Evolutionary conservation across 805 yeast genomes (phyloP).

Genomic region (Candida silvicultrix): DNA sequence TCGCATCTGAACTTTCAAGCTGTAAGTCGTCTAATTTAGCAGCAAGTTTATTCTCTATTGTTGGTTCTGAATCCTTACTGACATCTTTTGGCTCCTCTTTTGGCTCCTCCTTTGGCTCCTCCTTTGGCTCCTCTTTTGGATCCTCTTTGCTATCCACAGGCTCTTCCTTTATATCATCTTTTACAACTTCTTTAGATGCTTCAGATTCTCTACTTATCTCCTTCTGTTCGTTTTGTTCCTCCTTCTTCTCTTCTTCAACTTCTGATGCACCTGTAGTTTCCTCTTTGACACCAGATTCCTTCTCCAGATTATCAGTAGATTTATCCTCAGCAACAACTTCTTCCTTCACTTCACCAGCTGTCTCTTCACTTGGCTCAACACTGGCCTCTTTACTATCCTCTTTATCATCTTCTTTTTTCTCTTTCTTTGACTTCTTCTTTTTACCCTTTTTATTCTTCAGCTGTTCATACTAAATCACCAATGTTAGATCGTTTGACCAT

Average conservation of each 20-base stretch:
- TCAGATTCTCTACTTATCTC: too few relatives aligned
- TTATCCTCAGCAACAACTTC: conserved; percentile 12
- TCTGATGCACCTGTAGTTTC: conserved; percentile 5
- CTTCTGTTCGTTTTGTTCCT: too few relatives aligned
- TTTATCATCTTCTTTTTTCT: conserved; percentile 10
- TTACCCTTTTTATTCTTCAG: conserved; percentile 54
- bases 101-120: too few relatives aligned
- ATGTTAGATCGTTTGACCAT: neutral
- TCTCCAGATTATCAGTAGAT: conserved; percentile 3
- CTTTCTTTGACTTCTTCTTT: conserved; percentile 32
- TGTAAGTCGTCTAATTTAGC: neutral
- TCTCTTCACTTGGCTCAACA: conserved; percentile 5
- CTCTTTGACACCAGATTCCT: conserved; percentile 5
- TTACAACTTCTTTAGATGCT: too few relatives aligned
- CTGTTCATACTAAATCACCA: conserved; percentile 43
- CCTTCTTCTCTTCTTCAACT: neutral
- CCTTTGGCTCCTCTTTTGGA: too few relatives aligned
- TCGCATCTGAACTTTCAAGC: neutral
- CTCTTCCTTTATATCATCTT: too few relatives aligned
- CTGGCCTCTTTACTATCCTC: conserved; percentile 7
- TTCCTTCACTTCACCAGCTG: conserved; percentile 2
- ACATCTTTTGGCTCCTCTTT: neutral
- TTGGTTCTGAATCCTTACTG: conserved; percentile 2
- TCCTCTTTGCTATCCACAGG: too few relatives aligned
- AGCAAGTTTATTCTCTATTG: neutral